A percentile compares a stretch with the other conserved stretches of the same genome.
These are phyloP conservation scores for Talaromyces pinophilus DNA, from an alignment of 2,329 filamentous ascomycete genomes.

Conservation along the genomic window DNA sequence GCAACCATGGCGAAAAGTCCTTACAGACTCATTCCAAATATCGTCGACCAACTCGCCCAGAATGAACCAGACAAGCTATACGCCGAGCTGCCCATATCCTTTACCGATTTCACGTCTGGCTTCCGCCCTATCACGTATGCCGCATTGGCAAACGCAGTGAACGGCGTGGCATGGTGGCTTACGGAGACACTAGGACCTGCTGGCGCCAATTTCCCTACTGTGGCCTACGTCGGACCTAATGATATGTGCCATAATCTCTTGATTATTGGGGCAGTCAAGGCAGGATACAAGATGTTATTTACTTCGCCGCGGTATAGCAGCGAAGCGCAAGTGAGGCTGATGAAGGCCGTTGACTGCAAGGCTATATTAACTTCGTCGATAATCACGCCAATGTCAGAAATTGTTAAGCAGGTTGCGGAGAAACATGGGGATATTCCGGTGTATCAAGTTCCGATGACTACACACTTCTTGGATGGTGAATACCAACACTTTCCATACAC, in stretches of 20 bases:
- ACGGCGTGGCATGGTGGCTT: conserved; percentile 40
- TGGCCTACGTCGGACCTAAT: conserved; percentile 46
- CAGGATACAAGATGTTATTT: conserved; percentile 34
- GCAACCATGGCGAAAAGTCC: not conserved
- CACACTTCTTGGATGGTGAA: not conserved
- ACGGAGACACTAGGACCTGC: conserved; percentile 30
- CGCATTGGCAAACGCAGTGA: conserved; percentile 33
- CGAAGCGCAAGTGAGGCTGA: conserved; percentile 16
- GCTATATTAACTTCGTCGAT: conserved; percentile 19
- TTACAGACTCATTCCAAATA: conserved; percentile 33
- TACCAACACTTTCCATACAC: not conserved
- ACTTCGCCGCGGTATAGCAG: conserved; percentile 23
- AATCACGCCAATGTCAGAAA: not conserved
- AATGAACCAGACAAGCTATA: conserved; percentile 28
- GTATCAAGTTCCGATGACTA: not conserved
- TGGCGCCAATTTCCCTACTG: conserved; percentile 31
- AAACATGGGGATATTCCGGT: conserved; percentile 8
- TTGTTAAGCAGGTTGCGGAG: conserved; percentile 5
- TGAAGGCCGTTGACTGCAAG: conserved; percentile 19
- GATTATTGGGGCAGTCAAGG: conserved; percentile 40
- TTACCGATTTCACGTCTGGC: conserved; percentile 29
- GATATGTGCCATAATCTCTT: conserved; percentile 44
- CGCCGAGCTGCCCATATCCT: conserved; percentile 33
- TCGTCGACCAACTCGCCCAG: conserved; percentile 39
- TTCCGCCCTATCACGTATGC: conserved; percentile 26